phyloP scores from a whole-genome alignment of 2,329 filamentous ascomycete species.

The Zasmidium angulare region DNA sequence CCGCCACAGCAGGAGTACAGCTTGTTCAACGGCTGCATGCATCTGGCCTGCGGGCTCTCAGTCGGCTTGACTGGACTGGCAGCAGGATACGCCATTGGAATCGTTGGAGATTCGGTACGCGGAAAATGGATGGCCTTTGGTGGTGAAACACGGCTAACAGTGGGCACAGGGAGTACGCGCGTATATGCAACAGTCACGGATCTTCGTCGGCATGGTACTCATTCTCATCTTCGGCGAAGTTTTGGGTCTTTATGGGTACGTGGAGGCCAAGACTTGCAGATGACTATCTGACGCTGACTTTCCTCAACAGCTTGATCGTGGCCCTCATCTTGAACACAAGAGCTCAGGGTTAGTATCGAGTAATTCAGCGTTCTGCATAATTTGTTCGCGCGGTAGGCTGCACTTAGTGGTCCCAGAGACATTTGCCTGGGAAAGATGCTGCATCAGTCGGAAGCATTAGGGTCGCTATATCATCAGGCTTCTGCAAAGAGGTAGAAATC shows the following conservation, averaged over 20 bases:
- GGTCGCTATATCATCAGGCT: not conserved
- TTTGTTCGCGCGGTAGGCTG: not conserved
- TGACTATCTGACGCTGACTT: too few relatives aligned
- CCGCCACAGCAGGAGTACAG: slow-evolving; percentile 69
- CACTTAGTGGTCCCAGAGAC: not conserved
- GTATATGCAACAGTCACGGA: slow-evolving; percentile 93
- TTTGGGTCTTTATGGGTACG: slow-evolving; percentile 91
- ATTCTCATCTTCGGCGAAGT: slow-evolving; percentile 99
- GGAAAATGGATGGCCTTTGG: slow-evolving; percentile 1
- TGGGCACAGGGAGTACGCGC: slow-evolving; percentile 69
- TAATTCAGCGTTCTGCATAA: not conserved
- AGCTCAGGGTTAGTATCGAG: slow-evolving; percentile 25
- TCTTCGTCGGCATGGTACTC: slow-evolving; percentile 98
- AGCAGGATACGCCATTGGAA: slow-evolving; percentile 92
- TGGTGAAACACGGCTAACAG: slow-evolving; percentile 1
- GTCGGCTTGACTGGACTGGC: slow-evolving; percentile 91
- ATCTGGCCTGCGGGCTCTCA: slow-evolving; percentile 84
- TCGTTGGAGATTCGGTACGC: slow-evolving; percentile 84
- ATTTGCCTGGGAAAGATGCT: not conserved
- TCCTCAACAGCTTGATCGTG: slow-evolving; percentile 71
- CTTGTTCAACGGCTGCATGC: slow-evolving; percentile 90
- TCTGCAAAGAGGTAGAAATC: not conserved
- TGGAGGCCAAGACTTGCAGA: slow-evolving; percentile 14
- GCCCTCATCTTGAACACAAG: slow-evolving; percentile 84
- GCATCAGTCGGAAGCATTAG: not conserved